phyloP scores from a whole-genome alignment of 805 yeast genomes.

The Kuraishia piskuri region DNA sequence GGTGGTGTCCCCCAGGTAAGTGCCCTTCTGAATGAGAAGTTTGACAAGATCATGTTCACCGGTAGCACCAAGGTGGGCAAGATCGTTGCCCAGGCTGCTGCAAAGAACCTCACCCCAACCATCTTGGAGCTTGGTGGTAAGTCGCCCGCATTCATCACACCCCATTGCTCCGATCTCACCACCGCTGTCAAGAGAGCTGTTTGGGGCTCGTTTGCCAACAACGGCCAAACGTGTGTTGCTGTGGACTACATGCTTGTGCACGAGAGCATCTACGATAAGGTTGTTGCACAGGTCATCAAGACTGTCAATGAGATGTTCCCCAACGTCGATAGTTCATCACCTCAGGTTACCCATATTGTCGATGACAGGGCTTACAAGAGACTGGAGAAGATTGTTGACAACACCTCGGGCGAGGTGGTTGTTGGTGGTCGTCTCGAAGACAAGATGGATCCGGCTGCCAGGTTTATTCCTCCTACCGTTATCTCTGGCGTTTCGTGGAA shows the following conservation, averaged over 20 bases:
- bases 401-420: constrained; percentile 45
- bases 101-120: constrained; percentile 74
- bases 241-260: constrained; percentile 79
- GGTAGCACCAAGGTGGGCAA: constrained; percentile 75
- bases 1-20: constrained; percentile 65
- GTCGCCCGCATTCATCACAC: constrained; percentile 71
- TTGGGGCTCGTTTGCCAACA: constrained; percentile 73
- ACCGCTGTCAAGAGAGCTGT: constrained; percentile 50
- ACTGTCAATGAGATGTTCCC: constrained; percentile 35
- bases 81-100: constrained; percentile 72
- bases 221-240: constrained; percentile 90
- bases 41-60: constrained; percentile 80
- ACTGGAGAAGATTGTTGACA: constrained; percentile 30
- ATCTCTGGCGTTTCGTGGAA: constrained; percentile 52
- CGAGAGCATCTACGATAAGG: constrained; percentile 41
- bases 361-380: constrained; percentile 44
- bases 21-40: constrained; percentile 46
- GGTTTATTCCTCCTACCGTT: constrained; percentile 67
- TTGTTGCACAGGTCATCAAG: constrained; percentile 31
- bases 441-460: constrained; percentile 16
- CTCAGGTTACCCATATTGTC: constrained; percentile 52
- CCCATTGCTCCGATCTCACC: constrained; percentile 32
- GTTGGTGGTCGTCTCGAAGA: constrained; percentile 30
- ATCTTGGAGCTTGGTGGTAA: constrained; percentile 89
- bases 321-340: constrained; percentile 19